phyloP scores from a whole-genome alignment of 1,284 basidiomycete species.

The Ganoderma leucocontextum region DNA sequence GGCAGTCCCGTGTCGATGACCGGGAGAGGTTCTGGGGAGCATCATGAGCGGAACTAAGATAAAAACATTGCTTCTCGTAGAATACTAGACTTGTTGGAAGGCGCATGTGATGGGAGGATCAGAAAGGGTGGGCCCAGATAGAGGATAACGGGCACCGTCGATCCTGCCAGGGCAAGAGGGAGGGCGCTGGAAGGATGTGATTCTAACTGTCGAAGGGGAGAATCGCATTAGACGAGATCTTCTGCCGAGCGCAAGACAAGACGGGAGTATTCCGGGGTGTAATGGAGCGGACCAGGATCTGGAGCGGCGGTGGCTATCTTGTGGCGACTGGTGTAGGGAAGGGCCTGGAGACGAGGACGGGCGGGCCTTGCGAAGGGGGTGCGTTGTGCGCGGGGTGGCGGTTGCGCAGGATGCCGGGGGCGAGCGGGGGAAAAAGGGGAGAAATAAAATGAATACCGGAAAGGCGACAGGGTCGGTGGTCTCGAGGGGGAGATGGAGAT shows the following conservation, averaged over 20 bases:
- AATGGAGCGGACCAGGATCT: conserved; percentile 26
- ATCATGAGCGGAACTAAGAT: conserved; percentile 37
- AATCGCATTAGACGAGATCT: conserved; percentile 32
- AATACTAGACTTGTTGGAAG: conserved; percentile 25
- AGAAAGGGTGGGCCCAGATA: conserved; percentile 22
- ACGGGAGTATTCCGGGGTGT: conserved; percentile 26
- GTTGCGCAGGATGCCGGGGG: conserved; percentile 22
- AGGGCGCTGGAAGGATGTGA: conserved; percentile 3
- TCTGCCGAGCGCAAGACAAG: conserved; percentile 30
- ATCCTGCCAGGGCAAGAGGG: conserved; percentile 31
- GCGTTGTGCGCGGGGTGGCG: conserved; percentile 18
- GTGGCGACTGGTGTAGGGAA: conserved; percentile 1
- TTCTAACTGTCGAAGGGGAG: conserved; percentile 19
- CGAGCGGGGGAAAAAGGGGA: conserved; percentile 11
- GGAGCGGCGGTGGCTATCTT: conserved; percentile 27
- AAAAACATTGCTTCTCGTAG: conserved; percentile 14
- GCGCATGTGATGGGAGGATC: conserved; percentile 34
- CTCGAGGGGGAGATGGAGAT: conserved; percentile 27
- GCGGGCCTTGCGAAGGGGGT: conserved; percentile 8
- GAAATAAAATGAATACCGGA: conserved; percentile 29
- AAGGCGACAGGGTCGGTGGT: conserved; percentile 22
- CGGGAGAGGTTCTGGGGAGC: conserved; percentile 35
- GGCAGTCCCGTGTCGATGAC: conserved; percentile 34
- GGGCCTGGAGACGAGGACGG: conserved; percentile 7
- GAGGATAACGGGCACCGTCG: conserved; percentile 34